Base-by-base conservation (phyloP, 139 green algal genomes). In the Volvox reticuliferus region DNA sequence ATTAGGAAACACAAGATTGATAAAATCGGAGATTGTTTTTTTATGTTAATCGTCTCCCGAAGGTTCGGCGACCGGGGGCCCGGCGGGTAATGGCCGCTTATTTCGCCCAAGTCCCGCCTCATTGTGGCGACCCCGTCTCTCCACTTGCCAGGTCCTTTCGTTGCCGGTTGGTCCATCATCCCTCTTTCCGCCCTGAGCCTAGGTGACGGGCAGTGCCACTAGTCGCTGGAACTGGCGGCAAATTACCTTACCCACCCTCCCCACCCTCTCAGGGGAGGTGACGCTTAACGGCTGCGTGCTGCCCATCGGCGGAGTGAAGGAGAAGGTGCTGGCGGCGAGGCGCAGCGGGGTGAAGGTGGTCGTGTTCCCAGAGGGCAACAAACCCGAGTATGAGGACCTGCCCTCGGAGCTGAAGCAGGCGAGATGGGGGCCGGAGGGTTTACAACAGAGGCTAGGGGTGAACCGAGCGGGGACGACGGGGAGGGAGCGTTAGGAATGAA, bases 281-380 rank as follows among this genome's bases (percentile, higher is more conserved):
- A 99, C 97, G 20, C 93, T 99, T 30, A 99, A 97, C 2, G 98
- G 98, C 24, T 96, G 96, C 55, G 95, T 99, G 79, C 94, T 99
- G 88, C 97, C 98, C 32, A 97, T 99, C 81, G 97, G 97, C 5
- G 97, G 97, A 0, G 95, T 99, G 18, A 99, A 99, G 93, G 98
- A 99, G 93, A 99, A 99, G 93, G 93, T 96, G 30, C 94, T 99
- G 22, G 97, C 97, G 20, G 98, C 98, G 28, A 86, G 95, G 36
- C 93, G 98, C 28, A 97, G 94, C 32, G 94, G 95, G 5, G 94
- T 98, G 30, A 94, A 92, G 83, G 87, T 91, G 78, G 82, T 95
- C 87, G 73, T 99, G 17, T 98, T 99, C 86, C 98, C 98, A 2
- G 91, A 96, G 63, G 98, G 91, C 84, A 99, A 99, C 93, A 84